Conservation (phyloP, 306 rosid species). For the Argentina anserina region DNA sequence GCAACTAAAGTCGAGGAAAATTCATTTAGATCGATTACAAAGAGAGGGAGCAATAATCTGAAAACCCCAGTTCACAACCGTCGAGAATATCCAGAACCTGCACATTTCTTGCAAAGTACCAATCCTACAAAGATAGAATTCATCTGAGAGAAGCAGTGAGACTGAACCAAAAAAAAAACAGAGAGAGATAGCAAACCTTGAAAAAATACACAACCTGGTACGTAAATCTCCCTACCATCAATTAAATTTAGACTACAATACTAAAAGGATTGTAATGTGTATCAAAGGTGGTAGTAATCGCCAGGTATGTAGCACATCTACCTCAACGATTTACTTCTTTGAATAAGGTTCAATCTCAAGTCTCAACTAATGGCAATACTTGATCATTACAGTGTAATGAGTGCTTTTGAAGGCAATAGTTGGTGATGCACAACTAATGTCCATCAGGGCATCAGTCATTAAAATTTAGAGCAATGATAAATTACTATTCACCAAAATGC, state of each 20-base stretch:
- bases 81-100: slow-evolving; percentile 94
- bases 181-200: background rate
- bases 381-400: background rate
- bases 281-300: background rate
- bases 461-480: background rate
- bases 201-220: background rate
- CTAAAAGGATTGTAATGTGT: background rate
- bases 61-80: slow-evolving; percentile 51
- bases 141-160: slow-evolving; percentile 9
- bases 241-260: background rate
- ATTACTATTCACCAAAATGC: background rate
- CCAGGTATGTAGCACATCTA: background rate
- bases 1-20: background rate
- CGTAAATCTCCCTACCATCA: background rate
- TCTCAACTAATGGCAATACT: no score
- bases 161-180: background rate
- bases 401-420: background rate
- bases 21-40: slow-evolving; percentile 6
- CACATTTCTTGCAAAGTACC: slow-evolving; percentile 93
- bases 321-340: background rate
- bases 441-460: no score
- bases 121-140: slow-evolving; percentile 50
- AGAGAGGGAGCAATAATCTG: background rate
- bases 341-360: background rate
- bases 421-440: background rate